Base-by-base conservation (phyloP, 331 rosid species). In the Malus hybrid region DNA sequence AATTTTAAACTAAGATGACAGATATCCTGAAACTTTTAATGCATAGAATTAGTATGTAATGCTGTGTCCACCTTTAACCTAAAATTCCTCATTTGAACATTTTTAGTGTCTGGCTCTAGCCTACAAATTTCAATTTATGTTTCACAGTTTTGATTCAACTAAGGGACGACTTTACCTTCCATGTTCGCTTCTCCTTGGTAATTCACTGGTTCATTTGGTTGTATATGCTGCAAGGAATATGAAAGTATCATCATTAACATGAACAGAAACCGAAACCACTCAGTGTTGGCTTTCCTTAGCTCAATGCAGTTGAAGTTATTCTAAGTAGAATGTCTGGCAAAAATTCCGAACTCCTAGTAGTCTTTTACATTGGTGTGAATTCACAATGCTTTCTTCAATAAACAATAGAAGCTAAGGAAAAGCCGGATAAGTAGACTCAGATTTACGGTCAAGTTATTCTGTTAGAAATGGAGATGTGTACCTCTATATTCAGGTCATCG, bases 141-240 rank as follows among this genome's bases (percentile, higher is more conserved):
- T 16, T 52, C 57, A 18, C 20, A 52, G 2, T 52, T 52, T 52
- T 7, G 10, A 52, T 18, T 52, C 12, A 5, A 34, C 42, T 14
- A 34, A 19, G 70, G 69, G 46, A 66, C 1, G 16, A 36, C 14
- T 66, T 60, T 89, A 88, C 97, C 98, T 86, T 84, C 85, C 48
- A 62, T 70, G 68, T 65, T 69, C 65, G 71, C 32, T 79, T 84
- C 79, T 77, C 77, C 83, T 34, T 75, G 78, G 81, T 60, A 32
- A 61, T 67, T 73, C 50, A 53, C 66, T 67, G 64, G 74, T 83
- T 80, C 82, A 70, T 77, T 89, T 62, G 78, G 64, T 72, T 70
- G 83, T 69, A 58, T 78, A 28, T 56, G 79, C 96, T 94, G 96
- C 89, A 81, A 76, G 80, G 75, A 79, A 72, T 68, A 81, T 58